phyloP scores from a whole-genome alignment of 352 stramenopile species.

The Phytopythium mirpurense region DNA sequence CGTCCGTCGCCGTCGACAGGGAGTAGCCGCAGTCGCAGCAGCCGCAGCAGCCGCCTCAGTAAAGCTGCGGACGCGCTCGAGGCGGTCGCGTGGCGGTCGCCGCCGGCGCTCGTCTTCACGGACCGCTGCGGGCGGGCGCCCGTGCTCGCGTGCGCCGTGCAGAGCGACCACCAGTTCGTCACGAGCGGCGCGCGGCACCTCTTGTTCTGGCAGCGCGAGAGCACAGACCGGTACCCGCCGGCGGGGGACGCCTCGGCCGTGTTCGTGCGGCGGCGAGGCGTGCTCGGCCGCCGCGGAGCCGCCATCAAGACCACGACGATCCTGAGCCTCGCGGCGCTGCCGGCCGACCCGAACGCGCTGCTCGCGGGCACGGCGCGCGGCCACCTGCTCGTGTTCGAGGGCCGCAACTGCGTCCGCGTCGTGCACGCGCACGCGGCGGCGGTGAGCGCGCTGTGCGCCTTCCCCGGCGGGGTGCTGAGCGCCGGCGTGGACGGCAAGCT shows the following conservation, averaged over 20 bases:
- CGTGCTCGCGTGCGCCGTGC: constrained; percentile 35
- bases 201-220: constrained; percentile 72
- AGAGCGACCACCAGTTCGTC: constrained; percentile 52
- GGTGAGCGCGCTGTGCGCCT: constrained; percentile 53
- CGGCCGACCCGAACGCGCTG: constrained; percentile 39
- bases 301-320: constrained; percentile 59
- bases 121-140: constrained; percentile 39
- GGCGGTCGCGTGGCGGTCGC: constrained; percentile 45
- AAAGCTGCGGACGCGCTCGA: background rate
- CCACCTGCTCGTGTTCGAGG: constrained; percentile 78
- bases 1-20: background rate
- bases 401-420: constrained; percentile 66
- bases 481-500: constrained; percentile 73
- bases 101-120: constrained; percentile 48
- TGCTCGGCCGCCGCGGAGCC: constrained; percentile 48
- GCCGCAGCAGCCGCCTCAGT: too few relatives aligned
- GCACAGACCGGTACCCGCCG: constrained; percentile 44
- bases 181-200: constrained; percentile 58
- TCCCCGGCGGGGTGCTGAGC: constrained; percentile 54
- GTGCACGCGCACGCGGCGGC: constrained; percentile 57
- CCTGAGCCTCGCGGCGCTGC: constrained; percentile 42
- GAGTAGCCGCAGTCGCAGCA: constrained; percentile 2
- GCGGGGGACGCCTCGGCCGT: constrained; percentile 24
- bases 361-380: constrained; percentile 67
- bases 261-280: constrained; percentile 43